These are phyloP conservation scores for Fusarium pseudograminearum DNA, from an alignment of 2,329 filamentous ascomycete species.

Conservation along the genomic window DNA sequence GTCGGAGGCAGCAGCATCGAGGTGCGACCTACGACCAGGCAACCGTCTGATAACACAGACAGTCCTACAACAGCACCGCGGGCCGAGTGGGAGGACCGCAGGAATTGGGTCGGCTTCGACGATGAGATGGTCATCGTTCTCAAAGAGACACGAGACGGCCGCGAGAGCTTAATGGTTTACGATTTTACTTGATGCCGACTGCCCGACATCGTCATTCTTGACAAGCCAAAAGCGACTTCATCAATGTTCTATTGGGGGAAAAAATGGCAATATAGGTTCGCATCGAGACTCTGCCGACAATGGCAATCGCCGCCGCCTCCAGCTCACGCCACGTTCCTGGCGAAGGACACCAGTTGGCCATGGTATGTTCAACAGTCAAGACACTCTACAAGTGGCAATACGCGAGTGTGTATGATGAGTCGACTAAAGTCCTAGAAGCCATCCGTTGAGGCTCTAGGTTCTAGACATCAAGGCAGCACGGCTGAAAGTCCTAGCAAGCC, in stretches of 20 bases:
- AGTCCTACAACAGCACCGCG: slow-evolving; percentile 20
- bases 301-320: slow-evolving; percentile 30
- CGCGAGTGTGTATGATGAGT: slow-evolving; percentile 22
- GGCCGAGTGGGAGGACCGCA: slow-evolving; percentile 59
- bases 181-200: slow-evolving; percentile 75
- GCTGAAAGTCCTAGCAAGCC: slow-evolving; percentile 23
- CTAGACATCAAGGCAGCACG: slow-evolving; percentile 26
- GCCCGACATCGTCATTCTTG: slow-evolving; percentile 5
- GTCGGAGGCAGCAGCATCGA: slow-evolving; percentile 66
- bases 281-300: slow-evolving; percentile 23
- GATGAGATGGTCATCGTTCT: slow-evolving; percentile 92
- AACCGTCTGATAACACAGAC: slow-evolving; percentile 41
- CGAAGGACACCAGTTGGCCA: slow-evolving; percentile 16
- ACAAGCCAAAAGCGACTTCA: slow-evolving; percentile 10
- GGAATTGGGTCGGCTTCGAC: slow-evolving; percentile 85
- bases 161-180: slow-evolving; percentile 83
- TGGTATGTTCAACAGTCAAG: slow-evolving; percentile 17
- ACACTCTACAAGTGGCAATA: slow-evolving; percentile 21
- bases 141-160: slow-evolving; percentile 74
- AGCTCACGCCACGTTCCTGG: slow-evolving; percentile 30
- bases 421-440: slow-evolving; percentile 11
- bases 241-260: background rate
- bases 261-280: background rate
- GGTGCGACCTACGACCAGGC: slow-evolving; percentile 57
- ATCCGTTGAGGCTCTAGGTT: slow-evolving; percentile 10